A percentile compares a stretch with the other conserved stretches of the same genome.
These are phyloP conservation scores for Suhomyces terraborum DNA, from an alignment of 1,139 yeast species.

Conservation along the genomic window DNA sequence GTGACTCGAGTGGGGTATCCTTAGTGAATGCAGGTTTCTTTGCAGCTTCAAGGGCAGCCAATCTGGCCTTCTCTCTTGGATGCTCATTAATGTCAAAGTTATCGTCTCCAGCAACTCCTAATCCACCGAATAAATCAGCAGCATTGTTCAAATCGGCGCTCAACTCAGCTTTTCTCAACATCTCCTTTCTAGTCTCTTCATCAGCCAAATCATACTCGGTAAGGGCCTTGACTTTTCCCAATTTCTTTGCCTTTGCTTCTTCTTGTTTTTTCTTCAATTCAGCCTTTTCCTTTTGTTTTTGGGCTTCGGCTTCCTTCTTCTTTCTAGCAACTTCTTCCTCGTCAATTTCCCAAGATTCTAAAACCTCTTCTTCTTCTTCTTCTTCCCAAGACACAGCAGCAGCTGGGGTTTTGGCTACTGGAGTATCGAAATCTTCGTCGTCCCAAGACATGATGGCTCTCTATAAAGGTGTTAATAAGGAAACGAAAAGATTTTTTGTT, in stretches of 20 bases:
- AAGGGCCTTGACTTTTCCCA: slow-evolving; percentile 22
- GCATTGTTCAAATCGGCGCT: slow-evolving; percentile 90
- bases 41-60: slow-evolving; percentile 44
- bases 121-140: slow-evolving; percentile 84
- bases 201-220: slow-evolving; percentile 62
- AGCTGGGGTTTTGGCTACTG: slow-evolving; percentile 36
- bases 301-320: slow-evolving; percentile 42
- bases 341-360: slow-evolving; percentile 85
- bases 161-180: slow-evolving; percentile 76
- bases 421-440: slow-evolving; percentile 87
- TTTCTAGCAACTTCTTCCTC: slow-evolving; percentile 60
- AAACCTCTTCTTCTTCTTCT: slow-evolving; percentile 71
- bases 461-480: slow-evolving; percentile 1
- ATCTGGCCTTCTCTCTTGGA: slow-evolving; percentile 66
- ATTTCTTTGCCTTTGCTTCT: slow-evolving; percentile 35
- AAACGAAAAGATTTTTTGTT: slow-evolving; percentile 11
- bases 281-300: slow-evolving; percentile 43
- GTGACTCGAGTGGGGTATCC: slow-evolving; percentile 70
- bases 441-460: slow-evolving; percentile 58
- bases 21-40: slow-evolving; percentile 48
- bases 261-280: slow-evolving; percentile 45
- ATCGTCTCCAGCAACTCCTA: slow-evolving; percentile 61
- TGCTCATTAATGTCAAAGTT: slow-evolving; percentile 54
- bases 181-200: slow-evolving; percentile 66
- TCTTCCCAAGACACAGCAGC: slow-evolving; percentile 77